phyloP scores from a whole-genome alignment of 2,329 filamentous ascomycete genomes.

The Fusarium hostae region DNA sequence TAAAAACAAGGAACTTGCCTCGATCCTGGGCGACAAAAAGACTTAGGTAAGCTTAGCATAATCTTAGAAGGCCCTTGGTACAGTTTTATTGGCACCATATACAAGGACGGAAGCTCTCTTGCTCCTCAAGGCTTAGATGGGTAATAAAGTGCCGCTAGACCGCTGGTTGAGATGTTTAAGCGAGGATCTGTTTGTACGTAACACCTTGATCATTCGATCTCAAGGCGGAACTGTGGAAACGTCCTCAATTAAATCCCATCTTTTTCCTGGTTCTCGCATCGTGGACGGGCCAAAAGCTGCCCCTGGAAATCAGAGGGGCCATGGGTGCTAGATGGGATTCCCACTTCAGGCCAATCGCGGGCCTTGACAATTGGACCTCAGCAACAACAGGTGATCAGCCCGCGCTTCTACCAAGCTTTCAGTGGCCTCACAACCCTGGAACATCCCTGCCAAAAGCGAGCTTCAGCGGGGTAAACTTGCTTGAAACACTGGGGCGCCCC shows the following conservation, averaged over 20 bases:
- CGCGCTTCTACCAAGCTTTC: slow-evolving; percentile 33
- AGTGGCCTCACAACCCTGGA: slow-evolving; percentile 34
- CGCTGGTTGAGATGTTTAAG: slow-evolving; percentile 6
- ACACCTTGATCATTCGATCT: slow-evolving; percentile 29
- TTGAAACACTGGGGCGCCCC: slow-evolving; percentile 41
- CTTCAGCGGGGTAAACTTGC: slow-evolving; percentile 43
- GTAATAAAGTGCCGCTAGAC: neutral
- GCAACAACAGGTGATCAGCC: slow-evolving; percentile 29
- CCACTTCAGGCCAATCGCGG: slow-evolving; percentile 20
- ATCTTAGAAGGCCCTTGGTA: too few species aligned
- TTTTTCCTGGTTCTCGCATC: slow-evolving; percentile 21
- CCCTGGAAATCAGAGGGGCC: slow-evolving; percentile 17
- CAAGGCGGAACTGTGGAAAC: slow-evolving; percentile 21
- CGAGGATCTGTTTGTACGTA: slow-evolving; percentile 3
- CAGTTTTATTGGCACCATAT: neutral
- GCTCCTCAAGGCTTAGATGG: neutral
- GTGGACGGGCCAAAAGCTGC: slow-evolving; percentile 35
- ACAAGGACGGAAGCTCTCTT: neutral
- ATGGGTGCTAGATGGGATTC: slow-evolving; percentile 11
- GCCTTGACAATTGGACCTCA: slow-evolving; percentile 14
- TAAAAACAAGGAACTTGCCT: slow-evolving; percentile 21
- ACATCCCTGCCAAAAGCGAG: slow-evolving; percentile 31
- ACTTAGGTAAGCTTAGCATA: too few species aligned
- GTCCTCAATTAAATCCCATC: slow-evolving; percentile 17
- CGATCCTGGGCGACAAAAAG: too few species aligned